phyloP scores from a whole-genome alignment of 441 rosid genomes.

The Adansonia madagascariensis region DNA sequence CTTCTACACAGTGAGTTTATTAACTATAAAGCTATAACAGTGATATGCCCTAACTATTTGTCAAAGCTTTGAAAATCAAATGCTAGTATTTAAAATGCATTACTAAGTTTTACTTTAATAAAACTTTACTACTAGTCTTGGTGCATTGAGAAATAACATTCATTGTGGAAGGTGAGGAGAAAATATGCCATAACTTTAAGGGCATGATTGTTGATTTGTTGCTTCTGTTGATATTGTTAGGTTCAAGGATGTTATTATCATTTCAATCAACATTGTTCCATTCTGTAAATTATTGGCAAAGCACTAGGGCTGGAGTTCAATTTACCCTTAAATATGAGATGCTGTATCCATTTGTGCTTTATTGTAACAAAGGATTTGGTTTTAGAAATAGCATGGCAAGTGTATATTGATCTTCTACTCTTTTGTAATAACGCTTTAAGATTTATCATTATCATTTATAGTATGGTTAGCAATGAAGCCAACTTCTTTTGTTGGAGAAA shows the following conservation, averaged over 20 bases:
- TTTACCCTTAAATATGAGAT: background rate
- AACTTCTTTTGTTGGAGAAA: background rate
- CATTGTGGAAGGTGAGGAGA: background rate
- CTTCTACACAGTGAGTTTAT: conserved; percentile 7
- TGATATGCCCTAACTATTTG: background rate
- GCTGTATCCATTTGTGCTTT: background rate
- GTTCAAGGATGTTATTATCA: background rate
- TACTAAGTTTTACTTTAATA: background rate
- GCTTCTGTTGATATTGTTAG: background rate
- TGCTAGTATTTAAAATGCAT: background rate
- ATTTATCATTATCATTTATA: background rate
- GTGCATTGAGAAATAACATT: background rate
- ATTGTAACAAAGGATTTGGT: background rate
- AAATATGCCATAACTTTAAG: background rate
- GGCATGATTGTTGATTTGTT: background rate
- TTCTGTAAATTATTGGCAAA: background rate
- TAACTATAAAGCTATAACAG: background rate
- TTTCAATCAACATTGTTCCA: background rate
- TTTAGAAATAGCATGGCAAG: background rate
- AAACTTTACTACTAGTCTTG: background rate
- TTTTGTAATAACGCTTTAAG: background rate
- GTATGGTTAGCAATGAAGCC: background rate
- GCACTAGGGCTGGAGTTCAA: too few relatives aligned
- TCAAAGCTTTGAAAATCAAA: background rate
- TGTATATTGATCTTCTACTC: background rate